phyloP scores from a whole-genome alignment of 2,329 filamentous ascomycete genomes.

The Fusarium sp. region DNA sequence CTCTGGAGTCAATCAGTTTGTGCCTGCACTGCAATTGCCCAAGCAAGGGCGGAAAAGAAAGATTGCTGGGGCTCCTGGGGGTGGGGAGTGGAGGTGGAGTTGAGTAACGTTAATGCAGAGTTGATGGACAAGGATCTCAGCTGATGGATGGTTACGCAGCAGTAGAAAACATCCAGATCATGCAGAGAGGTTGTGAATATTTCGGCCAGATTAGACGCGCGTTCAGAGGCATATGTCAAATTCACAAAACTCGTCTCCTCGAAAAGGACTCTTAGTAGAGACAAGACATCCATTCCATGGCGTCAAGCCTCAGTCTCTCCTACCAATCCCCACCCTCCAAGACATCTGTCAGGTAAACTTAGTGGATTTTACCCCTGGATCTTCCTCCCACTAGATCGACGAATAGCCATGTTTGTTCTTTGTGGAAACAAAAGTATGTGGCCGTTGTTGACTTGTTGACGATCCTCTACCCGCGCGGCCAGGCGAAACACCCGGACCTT shows the following conservation, averaged over 20 bases:
- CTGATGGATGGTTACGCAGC: slow-evolving; percentile 20
- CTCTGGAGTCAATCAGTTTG: slow-evolving; percentile 3
- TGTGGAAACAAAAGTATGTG: slow-evolving; percentile 9
- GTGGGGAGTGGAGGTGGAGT: slow-evolving; percentile 6
- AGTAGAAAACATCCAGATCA: background rate
- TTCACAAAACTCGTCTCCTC: background rate
- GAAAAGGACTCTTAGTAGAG: background rate
- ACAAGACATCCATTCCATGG: slow-evolving; percentile 7
- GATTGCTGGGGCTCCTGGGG: slow-evolving; percentile 14
- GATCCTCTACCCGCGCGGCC: slow-evolving; percentile 45
- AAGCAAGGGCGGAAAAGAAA: slow-evolving; percentile 35
- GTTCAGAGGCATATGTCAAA: background rate
- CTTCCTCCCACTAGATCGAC: slow-evolving; percentile 4
- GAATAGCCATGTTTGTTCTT: background rate
- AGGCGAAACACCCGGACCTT: slow-evolving; percentile 44
- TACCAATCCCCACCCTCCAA: slow-evolving; percentile 24
- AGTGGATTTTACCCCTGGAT: slow-evolving; percentile 36
- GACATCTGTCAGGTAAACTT: slow-evolving; percentile 28
- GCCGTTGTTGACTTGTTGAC: background rate
- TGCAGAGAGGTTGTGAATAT: background rate
- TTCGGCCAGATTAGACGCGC: background rate
- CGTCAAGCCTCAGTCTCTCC: slow-evolving; percentile 22
- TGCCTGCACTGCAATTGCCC: background rate
- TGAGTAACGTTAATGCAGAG: slow-evolving; percentile 37
- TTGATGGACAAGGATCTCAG: slow-evolving; percentile 20